These are phyloP conservation scores for Saitozyma sp. DNA, from an alignment of 768 basidiomycete species.

Conservation along the genomic window DNA sequence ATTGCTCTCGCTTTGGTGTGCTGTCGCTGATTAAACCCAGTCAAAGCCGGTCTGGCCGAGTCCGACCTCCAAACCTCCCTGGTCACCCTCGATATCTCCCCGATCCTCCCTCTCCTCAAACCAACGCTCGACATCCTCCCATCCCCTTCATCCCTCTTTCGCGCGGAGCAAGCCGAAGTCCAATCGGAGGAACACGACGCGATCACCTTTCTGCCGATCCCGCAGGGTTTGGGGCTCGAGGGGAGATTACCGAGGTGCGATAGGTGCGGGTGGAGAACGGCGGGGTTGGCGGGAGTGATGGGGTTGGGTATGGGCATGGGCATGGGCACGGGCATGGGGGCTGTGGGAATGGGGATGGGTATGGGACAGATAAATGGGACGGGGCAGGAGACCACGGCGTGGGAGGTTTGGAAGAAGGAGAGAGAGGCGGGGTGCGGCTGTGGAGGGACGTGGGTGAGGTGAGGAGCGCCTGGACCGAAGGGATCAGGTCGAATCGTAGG, in stretches of 20 bases:
- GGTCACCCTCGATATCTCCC: conserved; percentile 5
- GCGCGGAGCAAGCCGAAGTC: conserved; percentile 3
- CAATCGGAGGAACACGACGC: conserved; percentile 12
- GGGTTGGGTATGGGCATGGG: not conserved
- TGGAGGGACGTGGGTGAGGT: conserved; percentile 35
- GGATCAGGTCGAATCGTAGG: too few relatives aligned
- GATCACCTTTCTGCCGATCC: conserved; percentile 22
- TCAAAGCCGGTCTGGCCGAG: not conserved
- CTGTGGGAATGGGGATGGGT: not conserved
- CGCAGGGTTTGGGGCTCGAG: not conserved
- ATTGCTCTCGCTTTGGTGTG: not conserved
- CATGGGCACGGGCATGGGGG: not conserved
- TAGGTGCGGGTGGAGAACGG: conserved; percentile 2
- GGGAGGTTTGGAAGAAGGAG: conserved; percentile 22
- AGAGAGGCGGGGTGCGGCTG: conserved; percentile 29
- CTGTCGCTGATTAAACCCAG: not conserved
- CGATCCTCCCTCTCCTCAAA: conserved; percentile 8
- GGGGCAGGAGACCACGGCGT: not conserved
- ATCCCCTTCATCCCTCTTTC: conserved; percentile 25
- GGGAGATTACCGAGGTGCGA: conserved; percentile 5
- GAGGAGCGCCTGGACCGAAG: not conserved
- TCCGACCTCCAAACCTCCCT: conserved; percentile 6
- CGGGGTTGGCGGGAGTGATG: conserved; percentile 9
- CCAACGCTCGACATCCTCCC: conserved; percentile 16
- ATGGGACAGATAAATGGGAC: not conserved